Base-by-base conservation (phyloP, 805 yeast species). In the Pichia exigua region DNA sequence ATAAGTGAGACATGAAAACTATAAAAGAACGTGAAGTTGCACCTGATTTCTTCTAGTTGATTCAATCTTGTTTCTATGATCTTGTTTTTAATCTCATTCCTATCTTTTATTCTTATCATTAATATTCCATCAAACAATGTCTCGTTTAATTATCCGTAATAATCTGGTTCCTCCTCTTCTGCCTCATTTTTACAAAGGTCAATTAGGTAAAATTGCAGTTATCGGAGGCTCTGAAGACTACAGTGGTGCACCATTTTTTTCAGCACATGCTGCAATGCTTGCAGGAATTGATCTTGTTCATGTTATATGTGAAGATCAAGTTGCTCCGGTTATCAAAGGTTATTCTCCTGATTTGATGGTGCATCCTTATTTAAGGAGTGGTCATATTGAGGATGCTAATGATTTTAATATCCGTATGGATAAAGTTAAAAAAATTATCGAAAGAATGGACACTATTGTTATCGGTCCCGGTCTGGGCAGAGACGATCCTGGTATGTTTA, bases 401-500 rank as follows among this genome's bases (percentile, higher is more conserved):
- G 67, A 73, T 48, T 63, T 80, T 42, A 70, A 72, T n/a, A 58
- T 62, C 9, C 67, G 69, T 47, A 73, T 86, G 13, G 56, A 82
- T 24, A 79, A 79, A 60, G 76, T 87, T n/a, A 58, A 64, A 21
- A 51, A 71, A 0, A 61, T 91, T 22, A 67, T 92, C 39, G 73
- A 74, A 39, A 69, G 95, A 45, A 78, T 89, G 53, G 95, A 92
- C 61, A 87, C 83, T 9, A 81, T 90, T 27, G 87, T 94, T 2
- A 75, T 92, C 40, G 98, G 98, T 0, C 98, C 98, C 0, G 99
- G 98, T 0, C 76, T 91, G 53, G 99, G 99, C 0, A 73, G 99
- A 46, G 27, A 41, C 18, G 96, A 90, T 64, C 66, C 68, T 5
- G 61, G 77, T 38, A 84, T 89, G 88, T 66, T 84, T 49, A 72